phyloP scores from a whole-genome alignment of 306 rosid genomes.

The Prosopis cineraria region DNA sequence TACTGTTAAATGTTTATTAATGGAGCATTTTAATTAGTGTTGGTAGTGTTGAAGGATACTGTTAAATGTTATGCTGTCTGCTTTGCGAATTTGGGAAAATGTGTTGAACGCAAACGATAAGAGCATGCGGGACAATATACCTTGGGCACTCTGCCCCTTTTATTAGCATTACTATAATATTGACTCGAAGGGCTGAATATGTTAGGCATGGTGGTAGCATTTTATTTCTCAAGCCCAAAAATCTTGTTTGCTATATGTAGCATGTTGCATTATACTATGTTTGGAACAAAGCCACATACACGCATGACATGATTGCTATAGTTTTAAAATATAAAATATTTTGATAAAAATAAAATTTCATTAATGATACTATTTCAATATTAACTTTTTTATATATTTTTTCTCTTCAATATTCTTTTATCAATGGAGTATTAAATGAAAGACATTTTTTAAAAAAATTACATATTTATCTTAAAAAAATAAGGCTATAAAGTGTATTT shows the following conservation, averaged over 20 bases:
- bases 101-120: slow-evolving; percentile 17
- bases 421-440: too few species aligned
- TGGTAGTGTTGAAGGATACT: slow-evolving; percentile 8
- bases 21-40: not conserved
- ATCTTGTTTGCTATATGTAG: slow-evolving; percentile 7
- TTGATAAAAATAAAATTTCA: too few species aligned
- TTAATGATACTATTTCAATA: too few species aligned
- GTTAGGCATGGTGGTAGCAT: not conserved
- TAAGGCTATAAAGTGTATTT: too few species aligned
- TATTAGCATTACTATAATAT: not conserved
- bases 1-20: not conserved
- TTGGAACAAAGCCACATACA: not conserved
- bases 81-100: slow-evolving; percentile 31
- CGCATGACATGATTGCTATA: too few species aligned
- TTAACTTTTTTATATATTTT: too few species aligned
- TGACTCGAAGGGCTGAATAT: slow-evolving; percentile 21
- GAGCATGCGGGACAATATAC: slow-evolving; percentile 42
- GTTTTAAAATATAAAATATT: too few species aligned
- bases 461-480: too few species aligned
- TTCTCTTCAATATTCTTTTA: too few species aligned
- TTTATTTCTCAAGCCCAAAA: slow-evolving; percentile 16
- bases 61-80: not conserved
- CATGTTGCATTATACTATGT: too few species aligned
- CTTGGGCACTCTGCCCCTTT: slow-evolving; percentile 38
- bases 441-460: too few species aligned